Base-by-base conservation (phyloP, 2,329 filamentous ascomycete genomes). In the Rosellinia necatrix region DNA sequence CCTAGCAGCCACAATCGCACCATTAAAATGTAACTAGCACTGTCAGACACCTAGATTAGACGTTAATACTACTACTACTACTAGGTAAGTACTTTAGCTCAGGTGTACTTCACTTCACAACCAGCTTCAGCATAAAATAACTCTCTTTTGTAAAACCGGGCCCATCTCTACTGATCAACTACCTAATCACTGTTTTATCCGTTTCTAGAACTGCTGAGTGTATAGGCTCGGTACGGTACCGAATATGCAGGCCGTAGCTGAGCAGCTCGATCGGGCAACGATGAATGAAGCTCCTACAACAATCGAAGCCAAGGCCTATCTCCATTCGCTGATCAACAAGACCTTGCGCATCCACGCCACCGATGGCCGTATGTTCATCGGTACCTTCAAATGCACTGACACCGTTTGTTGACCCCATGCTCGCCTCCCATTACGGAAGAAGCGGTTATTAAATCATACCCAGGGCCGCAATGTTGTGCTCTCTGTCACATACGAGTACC, bases 321-420 rank as follows among this genome's bases (percentile, higher is more conserved):
- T 91, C 24, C 72, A 74, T 29, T 84, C 86, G 21, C 83, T 96
- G 47, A 78, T 96, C 49, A 90, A 90, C 72, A 90, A 90, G 71
- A 90, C 85, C 34, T 76, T 97, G 29, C 87, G 92, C 55, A 77
- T 97, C 51, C 84, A 89, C 66, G 90, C 89, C 12, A 90, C 86
- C 4, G 93, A 97, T 71, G 85, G 84, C 13, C 90, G 94, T 58
- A 86, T 96, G 72, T 99, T 97, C 73, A 85, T 92, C 52, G 94
- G 94, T 17, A 82, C 86, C 61, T 90, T 99, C 76, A 97, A 96
- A 75, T 99, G 94, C 77, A 97, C 92, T 25, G 94, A 99, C 77
- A 86, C 89, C 57, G 92, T 96, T 76, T 49, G 42, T 55, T 29
- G 43, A 41, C 21, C 24, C 30, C n/a, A n/a, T 13, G 24, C 29